These are phyloP conservation scores for Cichorium intybus DNA, from an alignment of 140 eudicot genomes.

Conservation along the genomic window DNA sequence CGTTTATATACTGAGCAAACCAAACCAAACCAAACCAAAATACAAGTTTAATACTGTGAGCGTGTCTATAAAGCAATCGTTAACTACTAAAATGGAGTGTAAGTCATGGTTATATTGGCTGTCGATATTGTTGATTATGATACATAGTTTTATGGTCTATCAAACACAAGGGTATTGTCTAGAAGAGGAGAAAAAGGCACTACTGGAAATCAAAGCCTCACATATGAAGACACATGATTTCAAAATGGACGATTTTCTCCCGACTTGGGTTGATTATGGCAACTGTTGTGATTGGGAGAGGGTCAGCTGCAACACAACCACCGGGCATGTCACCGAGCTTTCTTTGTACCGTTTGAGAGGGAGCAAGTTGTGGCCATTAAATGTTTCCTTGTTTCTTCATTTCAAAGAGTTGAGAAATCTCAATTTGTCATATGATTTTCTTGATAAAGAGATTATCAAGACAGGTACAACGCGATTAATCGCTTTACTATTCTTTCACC, in stretches of 20 bases:
- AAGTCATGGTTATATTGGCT: too few relatives aligned
- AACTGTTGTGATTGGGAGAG: constrained; percentile 32
- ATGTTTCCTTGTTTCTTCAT: constrained; percentile 26
- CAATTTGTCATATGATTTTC: constrained; percentile 7
- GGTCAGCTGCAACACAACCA: constrained; percentile 21
- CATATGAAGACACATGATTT: neutral
- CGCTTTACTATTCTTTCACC: too few relatives aligned
- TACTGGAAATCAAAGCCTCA: constrained; percentile 19
- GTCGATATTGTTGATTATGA: constrained; percentile 10
- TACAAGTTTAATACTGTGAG: too few relatives aligned
- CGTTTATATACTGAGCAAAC: too few relatives aligned
- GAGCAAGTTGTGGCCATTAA: too few relatives aligned
- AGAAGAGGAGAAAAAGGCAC: constrained; percentile 20
- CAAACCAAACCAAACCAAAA: too few relatives aligned
- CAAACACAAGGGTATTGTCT: neutral
- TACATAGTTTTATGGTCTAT: neutral
- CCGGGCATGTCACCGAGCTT: constrained; percentile 17
- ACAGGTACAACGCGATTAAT: too few relatives aligned
- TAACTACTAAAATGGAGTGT: constrained; percentile 7
- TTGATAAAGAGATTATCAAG: neutral
- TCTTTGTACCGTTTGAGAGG: too few relatives aligned
- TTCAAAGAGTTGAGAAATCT: constrained; percentile 33
- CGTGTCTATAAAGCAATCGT: too few relatives aligned
- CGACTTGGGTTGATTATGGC: constrained; percentile 27
- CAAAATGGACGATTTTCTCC: neutral